Evolutionary conservation across 768 basidiomycete genomes (phyloP), one percentile per base, ranked within the genome.

Genomic region (Porphyrellus cyaneotinctus): DNA sequence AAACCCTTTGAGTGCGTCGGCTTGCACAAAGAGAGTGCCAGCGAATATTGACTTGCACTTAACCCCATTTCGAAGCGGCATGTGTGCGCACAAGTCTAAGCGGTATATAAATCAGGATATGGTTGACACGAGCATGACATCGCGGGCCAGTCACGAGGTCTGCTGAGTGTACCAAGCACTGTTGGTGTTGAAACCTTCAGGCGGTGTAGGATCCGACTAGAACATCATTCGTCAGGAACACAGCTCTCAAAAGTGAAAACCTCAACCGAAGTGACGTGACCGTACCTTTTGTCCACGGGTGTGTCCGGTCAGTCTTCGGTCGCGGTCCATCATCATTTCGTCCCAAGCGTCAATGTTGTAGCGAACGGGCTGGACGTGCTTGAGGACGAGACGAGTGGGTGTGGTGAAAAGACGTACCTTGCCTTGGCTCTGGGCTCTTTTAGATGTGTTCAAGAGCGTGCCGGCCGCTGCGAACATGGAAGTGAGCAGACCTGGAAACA

Each of bases 311-410:
- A 98, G 70, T 57, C 89, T 78, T 64, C 80, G 77, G 74, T 98
- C 95, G 51, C 95, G 78, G 64, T 85, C 82, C 86, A 97, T 92
- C 92, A 98, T 91, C 88, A 90, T 91, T 48, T 88, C 80, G 56
- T 98, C 95, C 93, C 92, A 98, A 20, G 79, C 71, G 64, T 97
- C 95, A 31, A 95, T 65, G 47, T 83, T 79, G 64, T 94, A 95
- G 44, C 95, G 82, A 30, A 88, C 80, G 49, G 88, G 85, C 93
- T 95, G 54, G 54, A 38, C 8, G 26, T 15, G 24, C 39, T n/a
- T 51, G 47, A 56, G 52, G 10, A 31, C 35, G 30, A 31, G 31
- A 26, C 28, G 15, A 3, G 13, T 12, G 28, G 13, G 36, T 42
- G 3, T 11, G 43, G 31, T 17, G 26, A 30, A 28, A 26, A 22